Evolutionary conservation across 306 rosid genomes (phyloP).

Genomic region (Pyrus betulifolia): DNA sequence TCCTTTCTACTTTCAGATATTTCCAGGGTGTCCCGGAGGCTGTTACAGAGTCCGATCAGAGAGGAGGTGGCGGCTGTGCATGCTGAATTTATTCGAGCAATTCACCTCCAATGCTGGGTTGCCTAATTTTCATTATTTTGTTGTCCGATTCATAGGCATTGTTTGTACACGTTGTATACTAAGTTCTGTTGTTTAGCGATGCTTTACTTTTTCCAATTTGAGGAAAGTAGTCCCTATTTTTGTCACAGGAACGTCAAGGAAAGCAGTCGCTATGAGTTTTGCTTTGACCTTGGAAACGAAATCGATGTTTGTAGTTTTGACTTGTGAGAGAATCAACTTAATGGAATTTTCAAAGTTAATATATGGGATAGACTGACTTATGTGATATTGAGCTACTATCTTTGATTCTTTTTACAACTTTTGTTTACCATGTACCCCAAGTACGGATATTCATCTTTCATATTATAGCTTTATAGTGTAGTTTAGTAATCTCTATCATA

Average conservation of each 20-base stretch:
- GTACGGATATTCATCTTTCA: no score
- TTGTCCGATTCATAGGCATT: slow-evolving; percentile 14
- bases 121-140: slow-evolving; percentile 31
- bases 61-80: slow-evolving; percentile 86
- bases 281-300: not conserved
- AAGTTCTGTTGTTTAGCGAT: slow-evolving; percentile 18
- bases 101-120: slow-evolving; percentile 4
- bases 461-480: not conserved
- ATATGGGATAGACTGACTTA: not conserved
- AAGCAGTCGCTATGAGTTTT: not conserved
- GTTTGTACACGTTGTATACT: slow-evolving; percentile 28
- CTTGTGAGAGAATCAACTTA: not conserved
- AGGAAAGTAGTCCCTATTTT: slow-evolving; percentile 20
- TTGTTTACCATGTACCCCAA: not conserved
- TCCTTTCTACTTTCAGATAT: slow-evolving; percentile 46
- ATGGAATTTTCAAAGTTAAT: not conserved
- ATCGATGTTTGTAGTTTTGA: not conserved
- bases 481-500: not conserved
- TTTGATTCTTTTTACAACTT: not conserved
- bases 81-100: slow-evolving; percentile 48
- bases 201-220: slow-evolving; percentile 20
- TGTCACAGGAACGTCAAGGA: slow-evolving; percentile 26
- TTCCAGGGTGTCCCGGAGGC: slow-evolving; percentile 90
- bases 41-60: slow-evolving; percentile 62
- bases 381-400: not conserved